Conservation (phyloP, 2,329 filamentous ascomycete genomes). For the Penicillium sp. region DNA sequence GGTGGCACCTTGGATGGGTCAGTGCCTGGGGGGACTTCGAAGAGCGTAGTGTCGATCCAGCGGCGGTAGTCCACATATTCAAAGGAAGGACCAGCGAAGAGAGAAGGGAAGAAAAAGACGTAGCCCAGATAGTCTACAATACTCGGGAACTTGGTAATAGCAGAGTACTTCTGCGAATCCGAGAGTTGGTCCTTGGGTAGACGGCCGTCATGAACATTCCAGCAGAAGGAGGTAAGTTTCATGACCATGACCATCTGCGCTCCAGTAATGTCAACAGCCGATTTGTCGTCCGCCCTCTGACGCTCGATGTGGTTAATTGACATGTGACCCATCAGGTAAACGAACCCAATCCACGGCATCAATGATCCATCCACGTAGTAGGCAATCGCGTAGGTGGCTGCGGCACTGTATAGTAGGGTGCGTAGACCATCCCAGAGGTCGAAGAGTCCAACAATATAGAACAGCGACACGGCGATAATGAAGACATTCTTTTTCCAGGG, state of each 20-base stretch:
- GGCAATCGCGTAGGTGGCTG: slow-evolving; percentile 78
- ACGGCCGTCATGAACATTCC: slow-evolving; percentile 93
- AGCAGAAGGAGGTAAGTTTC: slow-evolving; percentile 95
- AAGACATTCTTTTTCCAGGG: slow-evolving; percentile 87
- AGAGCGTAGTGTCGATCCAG: slow-evolving; percentile 94
- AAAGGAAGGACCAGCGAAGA: slow-evolving; percentile 88
- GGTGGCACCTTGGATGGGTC: slow-evolving; percentile 82
- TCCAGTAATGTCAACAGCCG: slow-evolving; percentile 79
- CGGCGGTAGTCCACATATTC: slow-evolving; percentile 90
- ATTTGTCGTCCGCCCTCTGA: slow-evolving; percentile 66
- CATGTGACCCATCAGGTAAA: slow-evolving; percentile 95
- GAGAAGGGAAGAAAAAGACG: slow-evolving; percentile 89
- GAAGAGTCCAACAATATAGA: slow-evolving; percentile 92
- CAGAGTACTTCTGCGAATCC: slow-evolving; percentile 79
- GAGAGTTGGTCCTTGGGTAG: slow-evolving; percentile 77
- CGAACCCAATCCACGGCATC: slow-evolving; percentile 97
- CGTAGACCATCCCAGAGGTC: slow-evolving; percentile 83
- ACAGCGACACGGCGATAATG: slow-evolving; percentile 74
- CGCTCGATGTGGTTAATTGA: slow-evolving; percentile 84
- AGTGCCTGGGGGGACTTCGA: slow-evolving; percentile 76
- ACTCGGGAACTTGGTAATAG: slow-evolving; percentile 70
- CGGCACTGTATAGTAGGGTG: slow-evolving; percentile 76
- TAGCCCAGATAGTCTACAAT: slow-evolving; percentile 84
- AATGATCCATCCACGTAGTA: slow-evolving; percentile 80
- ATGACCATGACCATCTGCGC: slow-evolving; percentile 98